Base-by-base conservation (phyloP, 2,329 filamentous ascomycete species). In the Phyllosticta citriasiana region DNA sequence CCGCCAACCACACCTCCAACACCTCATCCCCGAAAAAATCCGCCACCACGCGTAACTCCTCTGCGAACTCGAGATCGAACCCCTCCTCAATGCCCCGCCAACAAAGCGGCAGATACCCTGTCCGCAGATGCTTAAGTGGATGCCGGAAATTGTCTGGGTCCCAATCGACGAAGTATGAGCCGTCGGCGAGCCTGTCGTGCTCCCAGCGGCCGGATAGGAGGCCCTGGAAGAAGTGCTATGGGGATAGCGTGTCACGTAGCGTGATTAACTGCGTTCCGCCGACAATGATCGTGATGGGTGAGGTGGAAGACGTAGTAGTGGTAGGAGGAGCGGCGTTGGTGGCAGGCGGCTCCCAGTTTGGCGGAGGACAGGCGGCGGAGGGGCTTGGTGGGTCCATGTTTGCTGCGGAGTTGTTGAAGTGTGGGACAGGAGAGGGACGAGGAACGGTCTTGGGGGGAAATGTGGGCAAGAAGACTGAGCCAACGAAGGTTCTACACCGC, bases 111-210 rank as follows among this genome's bases (percentile, higher is more conserved):
- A 69, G 65, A 4, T 68, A 65, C 2, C 69, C 67, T 3, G 64
- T 68, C 2, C 74, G 72, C 12, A 76, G 67, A 60, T 70, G 76
- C 0, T 65, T 63, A 3, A 76, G 66, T 59, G 76, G 64, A 56
- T 77, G 67, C 26, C 67, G 60, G 61, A 77, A 77, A 6, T 72
- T 33, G 0, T 64, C 51, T 1, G 68, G 64, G 58, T 76, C 71
- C 0, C 70, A 64, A 53, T 77, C 74, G 55, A 77, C 59, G 65
- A 76, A 76, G 62, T 70, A 70, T 0, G 68, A 69, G 2, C 67
- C 68, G 55, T 75, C 70, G 4, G 57, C 6, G 7, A n/a, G 40
- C 40, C 16, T 47, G 40, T n/a, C 19, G 6, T n/a, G 14, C 4
- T 47, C 40, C 40, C 40, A 47, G 40, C 40, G 40, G 40, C 40